phyloP scores from a whole-genome alignment of 2,329 filamentous ascomycete species.

The Cladophialophora carrionii region DNA sequence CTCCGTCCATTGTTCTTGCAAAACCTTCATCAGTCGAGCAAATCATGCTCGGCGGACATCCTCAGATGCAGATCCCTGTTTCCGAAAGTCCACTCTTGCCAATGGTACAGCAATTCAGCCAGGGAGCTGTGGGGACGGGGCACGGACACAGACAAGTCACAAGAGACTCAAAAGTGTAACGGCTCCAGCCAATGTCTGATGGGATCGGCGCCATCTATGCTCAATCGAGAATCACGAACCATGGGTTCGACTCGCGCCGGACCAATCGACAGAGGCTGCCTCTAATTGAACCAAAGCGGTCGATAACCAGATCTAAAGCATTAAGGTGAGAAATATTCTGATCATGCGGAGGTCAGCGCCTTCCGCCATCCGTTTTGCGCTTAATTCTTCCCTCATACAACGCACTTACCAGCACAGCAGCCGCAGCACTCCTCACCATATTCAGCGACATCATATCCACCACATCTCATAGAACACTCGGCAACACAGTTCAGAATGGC shows the following conservation, averaged over 20 bases:
- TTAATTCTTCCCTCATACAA: neutral
- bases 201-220: neutral
- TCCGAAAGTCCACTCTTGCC: neutral
- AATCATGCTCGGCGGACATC: too few relatives aligned
- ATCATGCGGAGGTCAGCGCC: neutral
- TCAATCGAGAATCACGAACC: neutral
- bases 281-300: neutral
- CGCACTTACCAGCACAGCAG: slow-evolving; percentile 3
- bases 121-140: neutral
- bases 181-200: neutral
- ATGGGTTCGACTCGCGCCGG: neutral
- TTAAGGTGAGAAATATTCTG: too few relatives aligned
- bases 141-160: neutral
- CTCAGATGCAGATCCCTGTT: too few relatives aligned
- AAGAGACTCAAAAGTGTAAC: neutral
- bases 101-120: neutral
- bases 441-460: neutral
- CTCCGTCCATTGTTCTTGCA: too few relatives aligned
- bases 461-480: neutral
- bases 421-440: neutral
- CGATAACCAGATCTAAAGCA: neutral
- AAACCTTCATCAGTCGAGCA: too few relatives aligned
- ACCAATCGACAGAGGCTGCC: neutral
- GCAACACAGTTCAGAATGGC: neutral
- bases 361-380: neutral